phyloP scores from a whole-genome alignment of 2,329 filamentous ascomycete species.

The Keithomyces neogunnii region DNA sequence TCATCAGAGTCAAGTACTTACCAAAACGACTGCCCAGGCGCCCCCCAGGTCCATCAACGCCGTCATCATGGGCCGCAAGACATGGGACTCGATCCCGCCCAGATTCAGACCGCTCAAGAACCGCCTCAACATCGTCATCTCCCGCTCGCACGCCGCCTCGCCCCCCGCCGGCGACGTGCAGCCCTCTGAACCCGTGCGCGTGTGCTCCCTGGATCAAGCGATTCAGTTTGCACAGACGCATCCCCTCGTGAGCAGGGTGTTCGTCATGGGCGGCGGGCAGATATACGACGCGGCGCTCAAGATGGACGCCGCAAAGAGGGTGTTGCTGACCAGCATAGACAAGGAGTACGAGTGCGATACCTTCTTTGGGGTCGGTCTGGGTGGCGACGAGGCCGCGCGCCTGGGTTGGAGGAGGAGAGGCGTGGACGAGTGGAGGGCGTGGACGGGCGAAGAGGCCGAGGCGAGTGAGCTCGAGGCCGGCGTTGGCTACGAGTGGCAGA shows the following conservation, averaged over 20 bases:
- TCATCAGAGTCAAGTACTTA: too few species aligned
- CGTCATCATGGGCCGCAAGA: constrained; percentile 96
- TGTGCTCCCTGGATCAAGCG: constrained; percentile 50
- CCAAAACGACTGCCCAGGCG: constrained; percentile 12
- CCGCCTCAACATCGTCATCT: constrained; percentile 76
- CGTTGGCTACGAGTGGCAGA: constrained; percentile 60
- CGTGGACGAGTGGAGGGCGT: constrained; percentile 47
- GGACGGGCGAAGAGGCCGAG: constrained; percentile 51
- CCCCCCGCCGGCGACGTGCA: constrained; percentile 7
- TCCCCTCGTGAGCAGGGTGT: constrained; percentile 49
- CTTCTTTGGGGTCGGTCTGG: constrained; percentile 56
- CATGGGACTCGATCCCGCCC: constrained; percentile 82
- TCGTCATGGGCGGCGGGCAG: constrained; percentile 84
- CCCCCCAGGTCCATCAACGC: constrained; percentile 47
- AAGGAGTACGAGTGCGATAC: constrained; percentile 70
- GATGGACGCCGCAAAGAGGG: constrained; percentile 45
- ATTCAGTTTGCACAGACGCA: constrained; percentile 36
- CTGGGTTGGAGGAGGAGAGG: constrained; percentile 46
- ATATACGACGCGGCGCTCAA: constrained; percentile 69
- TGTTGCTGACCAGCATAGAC: constrained; percentile 62
- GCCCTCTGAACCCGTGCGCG: constrained; percentile 42
- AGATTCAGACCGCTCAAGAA: constrained; percentile 72
- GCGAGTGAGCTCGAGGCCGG: constrained; percentile 53
- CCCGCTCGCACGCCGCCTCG: constrained; percentile 35
- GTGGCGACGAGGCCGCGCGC: constrained; percentile 22